Base-by-base conservation (phyloP, 768 basidiomycete species). In the Obba rivulosa region DNA sequence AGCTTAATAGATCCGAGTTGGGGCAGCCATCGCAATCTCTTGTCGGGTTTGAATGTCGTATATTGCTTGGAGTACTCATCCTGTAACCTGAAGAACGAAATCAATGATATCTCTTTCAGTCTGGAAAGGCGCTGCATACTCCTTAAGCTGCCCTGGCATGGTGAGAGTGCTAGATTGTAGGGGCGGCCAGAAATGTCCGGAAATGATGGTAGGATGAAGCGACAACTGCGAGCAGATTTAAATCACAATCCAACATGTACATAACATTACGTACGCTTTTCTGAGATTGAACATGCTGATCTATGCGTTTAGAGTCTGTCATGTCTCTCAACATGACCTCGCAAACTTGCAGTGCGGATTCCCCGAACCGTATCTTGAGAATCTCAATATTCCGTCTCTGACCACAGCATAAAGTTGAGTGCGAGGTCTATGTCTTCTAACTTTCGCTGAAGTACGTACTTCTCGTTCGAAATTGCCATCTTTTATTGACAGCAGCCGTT, bases 311-410 rank as follows among this genome's bases (percentile, higher is more conserved):
- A 35, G 95, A 96, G 65, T 98, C 93, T 3, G 91, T 87, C 82
- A 98, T 88, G 64, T 99, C 96, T 61, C 84, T 89, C 61, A 98
- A 70, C 96, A 99, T 98, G 46, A 99, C 93, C 62, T 98, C 95
- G 71, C 94, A 97, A 4, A 92, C 88, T 63, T 96, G 92, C 48
- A 99, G 67, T 2, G 92, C 83, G 1, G 83, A 76, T 59, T 98
- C 96, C 18, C 96, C 96, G 59, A 99, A 99, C 3, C 96, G 85
- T 47, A 94, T 79, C 70, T 98, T 98, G 52, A 99, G 69, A 37
- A 94, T 89, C 65, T 96, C 94, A 51, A 98, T 82, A 58, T 91
- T 96, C 20, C 87, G 78, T 17, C 94, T 98, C 57, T 9, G 41
- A 34, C 34, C 17, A 11, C 13, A 51, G 49, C 16, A 20, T 11